Evolutionary conservation across 768 basidiomycete genomes (phyloP).

Genomic region (Leucocoprinus leucothites): DNA sequence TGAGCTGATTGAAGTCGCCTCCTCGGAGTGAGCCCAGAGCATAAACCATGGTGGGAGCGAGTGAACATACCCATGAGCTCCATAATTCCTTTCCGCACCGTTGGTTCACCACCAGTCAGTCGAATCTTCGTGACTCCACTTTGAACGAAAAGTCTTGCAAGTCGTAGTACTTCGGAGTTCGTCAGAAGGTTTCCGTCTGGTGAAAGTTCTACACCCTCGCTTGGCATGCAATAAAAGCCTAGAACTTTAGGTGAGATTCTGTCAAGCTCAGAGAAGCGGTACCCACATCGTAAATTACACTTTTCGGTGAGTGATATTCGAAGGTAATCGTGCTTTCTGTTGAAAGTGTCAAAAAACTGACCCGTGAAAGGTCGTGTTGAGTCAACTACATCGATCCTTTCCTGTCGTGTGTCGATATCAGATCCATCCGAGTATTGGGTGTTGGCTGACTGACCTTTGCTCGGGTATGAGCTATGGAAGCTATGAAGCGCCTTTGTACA

Average conservation of each 20-base stretch:
- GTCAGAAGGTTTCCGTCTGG: slow-evolving; percentile 68
- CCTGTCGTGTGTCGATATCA: slow-evolving; percentile 28
- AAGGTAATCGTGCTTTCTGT: slow-evolving; percentile 78
- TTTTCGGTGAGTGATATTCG: slow-evolving; percentile 83
- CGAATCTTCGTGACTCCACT: slow-evolving; percentile 86
- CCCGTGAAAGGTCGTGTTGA: slow-evolving; percentile 43
- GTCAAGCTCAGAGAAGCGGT: neutral
- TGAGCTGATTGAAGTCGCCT: slow-evolving; percentile 66
- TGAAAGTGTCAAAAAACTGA: slow-evolving; percentile 62
- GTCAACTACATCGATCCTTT: slow-evolving; percentile 56
- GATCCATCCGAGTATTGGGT: no score
- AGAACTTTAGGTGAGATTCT: neutral
- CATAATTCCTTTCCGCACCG: slow-evolving; percentile 69
- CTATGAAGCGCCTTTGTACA: neutral
- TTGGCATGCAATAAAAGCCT: slow-evolving; percentile 95
- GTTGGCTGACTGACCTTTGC: slow-evolving; percentile 12
- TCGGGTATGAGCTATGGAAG: slow-evolving; percentile 1
- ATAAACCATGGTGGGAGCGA: neutral
- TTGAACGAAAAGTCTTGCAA: slow-evolving; percentile 74
- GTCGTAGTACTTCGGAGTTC: slow-evolving; percentile 70
- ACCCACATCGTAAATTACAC: slow-evolving; percentile 82
- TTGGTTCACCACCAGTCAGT: slow-evolving; percentile 87
- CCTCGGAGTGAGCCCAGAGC: slow-evolving; percentile 6
- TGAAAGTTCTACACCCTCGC: slow-evolving; percentile 72
- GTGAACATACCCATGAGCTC: slow-evolving; percentile 57